Conservation (phyloP, 805 yeast genomes). For the Yamadazyma tumulicola region DNA sequence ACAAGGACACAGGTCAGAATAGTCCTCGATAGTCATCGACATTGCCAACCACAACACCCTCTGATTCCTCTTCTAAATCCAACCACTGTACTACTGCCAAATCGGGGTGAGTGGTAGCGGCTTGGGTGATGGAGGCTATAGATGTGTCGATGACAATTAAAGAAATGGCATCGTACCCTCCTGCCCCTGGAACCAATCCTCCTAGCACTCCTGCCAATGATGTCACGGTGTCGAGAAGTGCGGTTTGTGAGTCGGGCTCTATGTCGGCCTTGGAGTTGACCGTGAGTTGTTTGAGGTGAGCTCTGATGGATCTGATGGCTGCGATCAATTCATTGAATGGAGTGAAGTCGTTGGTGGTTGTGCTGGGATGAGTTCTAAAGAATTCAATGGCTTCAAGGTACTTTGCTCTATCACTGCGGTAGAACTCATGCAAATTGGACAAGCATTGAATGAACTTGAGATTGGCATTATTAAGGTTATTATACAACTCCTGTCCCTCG, state of each 20-base stretch:
- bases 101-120: conserved; percentile 17
- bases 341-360: conserved; percentile 1
- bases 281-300: conserved; percentile 58
- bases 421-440: conserved; percentile 31
- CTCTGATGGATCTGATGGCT: conserved; percentile 52
- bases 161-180: conserved; percentile 93
- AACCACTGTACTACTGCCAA: conserved; percentile 63
- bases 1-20: neutral
- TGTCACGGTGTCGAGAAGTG: conserved; percentile 51
- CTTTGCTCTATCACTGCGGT: conserved; percentile 22
- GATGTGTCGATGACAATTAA: conserved; percentile 54
- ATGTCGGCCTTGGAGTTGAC: conserved; percentile 72
- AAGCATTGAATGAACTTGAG: conserved; percentile 50
- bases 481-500: conserved; percentile 51
- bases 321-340: conserved; percentile 30
- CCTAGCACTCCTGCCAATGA: conserved; percentile 73
- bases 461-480: conserved; percentile 56
- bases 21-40: conserved; percentile 24
- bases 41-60: conserved; percentile 54
- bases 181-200: conserved; percentile 99
- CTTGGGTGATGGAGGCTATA: conserved; percentile 23
- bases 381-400: conserved; percentile 29
- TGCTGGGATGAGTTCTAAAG: conserved; percentile 10
- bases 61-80: conserved; percentile 57
- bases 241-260: conserved; percentile 79